Base-by-base conservation (phyloP, 306 rosid species). In the Acacia melanoxylon region DNA sequence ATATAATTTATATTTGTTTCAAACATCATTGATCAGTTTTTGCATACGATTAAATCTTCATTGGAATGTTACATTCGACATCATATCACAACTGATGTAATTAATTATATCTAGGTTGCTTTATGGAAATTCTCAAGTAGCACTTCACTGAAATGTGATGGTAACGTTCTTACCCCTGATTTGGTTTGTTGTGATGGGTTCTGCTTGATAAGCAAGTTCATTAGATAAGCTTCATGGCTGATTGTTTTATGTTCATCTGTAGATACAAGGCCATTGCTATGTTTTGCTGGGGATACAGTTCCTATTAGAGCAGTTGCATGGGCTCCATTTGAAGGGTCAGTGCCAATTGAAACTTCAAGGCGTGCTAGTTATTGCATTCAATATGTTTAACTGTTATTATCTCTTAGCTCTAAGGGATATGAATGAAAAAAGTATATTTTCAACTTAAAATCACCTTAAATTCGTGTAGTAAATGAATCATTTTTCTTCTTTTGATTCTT, bases 221-320 rank as follows among this genome's bases (percentile, higher is more conserved):
- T 54, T 27, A 46, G 42, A 52, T 79, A 49, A 22, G 52, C 22
- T 78, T 85, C 49, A 51, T 78, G 78, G 69, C 79, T 33, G 16
- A 46, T 67, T 84, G 71, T 58, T 74, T 76, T 69, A 31, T 76
- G 29, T 82, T 80, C 72, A 49, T 91, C 54, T 86, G 85, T 91
- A 95, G 99, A 93, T 85, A 86, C 96, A 59, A 90, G 85, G 80
- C 97, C 97, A 58, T 69, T 95, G 79, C 97, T 93, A 79, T 87
- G 92, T 87, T 95, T 95, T 68, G 77, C 93, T 69, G 99, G 90
- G 49, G 98, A 92, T 83, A 89, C 93, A 75, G 90, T 82, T 90
- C 98, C 98, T 71, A 91, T 95, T 68, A 93, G 98, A 89, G 86
- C 92, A 29, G 85, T 95, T 87, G 90, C 97, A 70, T 95, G 97